Conservation (phyloP, 2,329 filamentous ascomycete species). For the Hypoxylon sp. region DNA sequence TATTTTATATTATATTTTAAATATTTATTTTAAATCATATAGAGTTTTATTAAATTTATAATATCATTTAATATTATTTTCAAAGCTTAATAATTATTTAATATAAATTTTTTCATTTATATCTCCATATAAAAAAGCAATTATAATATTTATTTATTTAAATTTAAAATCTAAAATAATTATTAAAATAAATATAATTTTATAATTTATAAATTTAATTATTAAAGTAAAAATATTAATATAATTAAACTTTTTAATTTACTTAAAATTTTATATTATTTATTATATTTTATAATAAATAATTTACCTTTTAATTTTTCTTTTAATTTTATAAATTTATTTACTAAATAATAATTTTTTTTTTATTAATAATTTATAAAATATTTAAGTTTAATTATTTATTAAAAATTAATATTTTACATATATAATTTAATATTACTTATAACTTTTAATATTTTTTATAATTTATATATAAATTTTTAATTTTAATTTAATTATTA, state of each 20-base stretch:
- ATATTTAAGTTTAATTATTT: too few relatives aligned
- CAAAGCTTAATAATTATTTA: slow-evolving; percentile 18
- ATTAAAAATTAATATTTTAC: too few relatives aligned
- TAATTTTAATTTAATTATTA: too few relatives aligned
- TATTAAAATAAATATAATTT: slow-evolving; percentile 19
- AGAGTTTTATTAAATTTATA: slow-evolving; percentile 27
- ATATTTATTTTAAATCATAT: slow-evolving; percentile 26
- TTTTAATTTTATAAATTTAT: too few relatives aligned
- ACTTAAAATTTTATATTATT: too few relatives aligned
- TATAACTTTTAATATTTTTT: too few relatives aligned
- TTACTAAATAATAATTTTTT: too few relatives aligned
- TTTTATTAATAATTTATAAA: too few relatives aligned
- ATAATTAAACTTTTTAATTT: too few relatives aligned
- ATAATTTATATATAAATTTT: too few relatives aligned
- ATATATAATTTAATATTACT: too few relatives aligned
- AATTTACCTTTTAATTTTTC: too few relatives aligned
- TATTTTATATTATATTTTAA: slow-evolving; percentile 21
- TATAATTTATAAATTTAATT: slow-evolving; percentile 30
- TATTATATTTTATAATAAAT: slow-evolving; percentile 11
- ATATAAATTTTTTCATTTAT: slow-evolving; percentile 25
- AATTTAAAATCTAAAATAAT: slow-evolving; percentile 21
- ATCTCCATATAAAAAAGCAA: slow-evolving; percentile 17
- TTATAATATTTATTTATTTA: slow-evolving; percentile 27
- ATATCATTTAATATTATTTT: slow-evolving; percentile 11
- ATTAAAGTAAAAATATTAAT: slow-evolving; percentile 26